A percentile compares a stretch with the other conserved stretches of the same genome.
Evolutionary conservation across 768 basidiomycete species (phyloP).

Genomic region (Mycena latifolia): DNA sequence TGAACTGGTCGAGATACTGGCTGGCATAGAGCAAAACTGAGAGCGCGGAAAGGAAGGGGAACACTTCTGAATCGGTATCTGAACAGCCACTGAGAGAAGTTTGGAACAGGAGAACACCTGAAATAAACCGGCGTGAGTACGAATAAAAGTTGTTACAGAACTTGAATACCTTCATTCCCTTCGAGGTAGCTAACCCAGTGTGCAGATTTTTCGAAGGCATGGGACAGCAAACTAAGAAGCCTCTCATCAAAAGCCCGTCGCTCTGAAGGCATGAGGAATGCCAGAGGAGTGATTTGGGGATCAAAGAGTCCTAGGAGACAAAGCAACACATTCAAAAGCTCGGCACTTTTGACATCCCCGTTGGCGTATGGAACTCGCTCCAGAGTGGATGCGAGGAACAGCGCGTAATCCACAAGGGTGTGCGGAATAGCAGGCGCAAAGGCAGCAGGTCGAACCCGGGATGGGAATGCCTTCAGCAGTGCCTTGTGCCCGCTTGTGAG

Average conservation of each 20-base stretch:
- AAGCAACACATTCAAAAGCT: constrained; percentile 17
- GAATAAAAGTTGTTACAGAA: constrained; percentile 2
- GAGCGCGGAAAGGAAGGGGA: constrained; percentile 23
- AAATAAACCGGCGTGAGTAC: constrained; percentile 7
- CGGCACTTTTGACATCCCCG: background rate
- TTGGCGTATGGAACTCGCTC: constrained; percentile 17
- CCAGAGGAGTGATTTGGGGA: constrained; percentile 27
- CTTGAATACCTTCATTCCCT: constrained; percentile 16
- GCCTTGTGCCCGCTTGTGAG: constrained; percentile 25
- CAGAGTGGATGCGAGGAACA: constrained; percentile 19
- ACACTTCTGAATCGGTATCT: constrained; percentile 16
- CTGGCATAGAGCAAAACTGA: constrained; percentile 15
- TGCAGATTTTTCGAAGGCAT: constrained; percentile 9
- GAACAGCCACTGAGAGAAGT: constrained; percentile 18
- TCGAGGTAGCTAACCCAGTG: constrained; percentile 8
- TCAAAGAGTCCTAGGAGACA: constrained; percentile 25
- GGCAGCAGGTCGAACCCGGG: constrained; percentile 20
- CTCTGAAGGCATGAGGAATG: constrained; percentile 18
- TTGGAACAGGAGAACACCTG: constrained; percentile 21
- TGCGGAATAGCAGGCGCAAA: constrained; percentile 21
- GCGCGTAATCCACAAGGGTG: constrained; percentile 21
- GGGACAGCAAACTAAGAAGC: constrained; percentile 11
- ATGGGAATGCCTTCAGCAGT: constrained; percentile 25
- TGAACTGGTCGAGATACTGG: constrained; percentile 20
- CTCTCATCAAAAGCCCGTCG: constrained; percentile 18